These are phyloP conservation scores for Lactarius vividus DNA, from an alignment of 768 basidiomycete species.

Conservation along the genomic window DNA sequence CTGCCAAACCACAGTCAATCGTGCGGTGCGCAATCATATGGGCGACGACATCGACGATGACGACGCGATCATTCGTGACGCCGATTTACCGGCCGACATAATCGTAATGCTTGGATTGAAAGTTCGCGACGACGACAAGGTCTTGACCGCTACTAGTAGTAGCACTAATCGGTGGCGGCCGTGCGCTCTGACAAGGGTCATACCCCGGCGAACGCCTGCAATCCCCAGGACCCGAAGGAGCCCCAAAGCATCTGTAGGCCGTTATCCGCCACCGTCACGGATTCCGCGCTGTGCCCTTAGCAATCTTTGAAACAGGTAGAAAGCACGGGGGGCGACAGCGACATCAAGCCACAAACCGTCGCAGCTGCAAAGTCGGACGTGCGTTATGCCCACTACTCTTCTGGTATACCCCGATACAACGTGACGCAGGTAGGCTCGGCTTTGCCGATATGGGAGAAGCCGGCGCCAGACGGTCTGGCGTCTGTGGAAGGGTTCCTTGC, in stretches of 20 bases:
- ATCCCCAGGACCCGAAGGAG: not conserved
- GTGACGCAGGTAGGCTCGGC: not conserved
- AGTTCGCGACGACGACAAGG: not conserved
- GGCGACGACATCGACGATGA: not conserved
- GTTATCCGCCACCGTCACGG: not conserved
- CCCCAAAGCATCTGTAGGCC: not conserved
- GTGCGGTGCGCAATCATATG: not conserved
- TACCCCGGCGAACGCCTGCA: not conserved
- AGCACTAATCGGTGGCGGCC: not conserved
- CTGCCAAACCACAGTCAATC: not conserved
- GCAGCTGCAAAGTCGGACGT: not conserved
- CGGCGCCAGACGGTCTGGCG: not conserved
- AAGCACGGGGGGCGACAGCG: not conserved
- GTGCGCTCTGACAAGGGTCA: not conserved
- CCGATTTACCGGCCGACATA: not conserved
- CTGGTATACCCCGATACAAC: not conserved
- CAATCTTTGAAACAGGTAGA: not conserved
- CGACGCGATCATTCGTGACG: not conserved
- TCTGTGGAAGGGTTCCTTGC: slow-evolving; percentile 3
- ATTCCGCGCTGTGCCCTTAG: not conserved
- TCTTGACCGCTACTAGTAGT: not conserved
- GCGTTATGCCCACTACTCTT: not conserved
- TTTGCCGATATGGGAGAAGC: not conserved
- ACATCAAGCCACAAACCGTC: not conserved
- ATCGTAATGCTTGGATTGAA: not conserved